phyloP scores from a whole-genome alignment of 176 grass and related monocot genomes.

The Canna indica region DNA sequence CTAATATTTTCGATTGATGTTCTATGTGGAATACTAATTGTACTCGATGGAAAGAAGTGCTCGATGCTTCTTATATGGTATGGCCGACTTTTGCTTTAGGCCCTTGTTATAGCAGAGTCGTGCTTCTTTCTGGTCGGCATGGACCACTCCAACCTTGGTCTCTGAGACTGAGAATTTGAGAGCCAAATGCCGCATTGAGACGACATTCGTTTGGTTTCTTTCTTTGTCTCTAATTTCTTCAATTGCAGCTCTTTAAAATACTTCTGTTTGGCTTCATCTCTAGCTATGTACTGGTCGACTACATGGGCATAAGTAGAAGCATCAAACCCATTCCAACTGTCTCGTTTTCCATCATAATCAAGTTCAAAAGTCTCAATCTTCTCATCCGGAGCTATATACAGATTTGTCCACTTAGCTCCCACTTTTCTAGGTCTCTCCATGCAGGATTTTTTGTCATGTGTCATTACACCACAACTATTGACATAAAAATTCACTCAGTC shows the following conservation, averaged over 20 bases:
- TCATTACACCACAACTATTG: slow-evolving; percentile 84
- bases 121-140: too few species aligned
- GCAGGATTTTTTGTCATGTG: slow-evolving; percentile 78
- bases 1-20: too few species aligned
- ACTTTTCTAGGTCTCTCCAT: slow-evolving; percentile 66
- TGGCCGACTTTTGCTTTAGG: too few species aligned
- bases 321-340: slow-evolving; percentile 91
- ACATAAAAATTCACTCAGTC: slow-evolving; percentile 1
- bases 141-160: too few species aligned
- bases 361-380: slow-evolving; percentile 91
- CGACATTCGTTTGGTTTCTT: too few species aligned
- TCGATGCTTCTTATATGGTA: too few species aligned
- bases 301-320: slow-evolving; percentile 72
- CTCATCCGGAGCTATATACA: slow-evolving; percentile 78
- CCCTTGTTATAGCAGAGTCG: too few species aligned
- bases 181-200: too few species aligned
- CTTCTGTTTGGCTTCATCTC: slow-evolving; percentile 79
- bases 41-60: too few species aligned
- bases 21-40: too few species aligned
- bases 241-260: slow-evolving; percentile 87
- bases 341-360: slow-evolving; percentile 92
- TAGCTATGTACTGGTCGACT: slow-evolving; percentile 64
- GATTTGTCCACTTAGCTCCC: slow-evolving; percentile 70
- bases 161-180: too few species aligned
- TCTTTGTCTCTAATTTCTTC: slow-evolving; percentile 88